Evolutionary conservation across 805 yeast species (phyloP).

Genomic region (Schwanniomyces vanrijiae): DNA sequence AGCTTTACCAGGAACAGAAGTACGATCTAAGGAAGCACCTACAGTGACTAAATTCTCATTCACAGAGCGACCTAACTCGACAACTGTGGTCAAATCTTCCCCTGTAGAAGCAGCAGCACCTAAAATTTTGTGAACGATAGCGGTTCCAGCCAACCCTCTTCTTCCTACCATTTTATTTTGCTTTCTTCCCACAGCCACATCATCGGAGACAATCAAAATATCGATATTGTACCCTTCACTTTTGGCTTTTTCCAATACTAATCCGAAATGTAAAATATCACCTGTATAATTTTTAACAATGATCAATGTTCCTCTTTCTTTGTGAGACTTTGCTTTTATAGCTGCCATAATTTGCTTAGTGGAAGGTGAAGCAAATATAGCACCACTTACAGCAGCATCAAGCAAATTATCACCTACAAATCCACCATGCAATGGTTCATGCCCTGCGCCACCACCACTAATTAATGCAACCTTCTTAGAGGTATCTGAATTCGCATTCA

Average conservation of each 20-base stretch:
- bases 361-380: slow-evolving; percentile 90
- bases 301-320: slow-evolving; percentile 64
- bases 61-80: slow-evolving; percentile 55
- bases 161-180: slow-evolving; percentile 93
- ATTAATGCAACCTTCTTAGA: slow-evolving; percentile 65
- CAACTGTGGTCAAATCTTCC: slow-evolving; percentile 50
- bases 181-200: slow-evolving; percentile 88
- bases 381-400: slow-evolving; percentile 88
- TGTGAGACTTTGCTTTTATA: slow-evolving; percentile 54
- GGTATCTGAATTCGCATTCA: slow-evolving; percentile 36
- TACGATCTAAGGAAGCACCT: slow-evolving; percentile 87
- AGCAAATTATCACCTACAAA: slow-evolving; percentile 82
- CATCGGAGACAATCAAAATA: slow-evolving; percentile 81
- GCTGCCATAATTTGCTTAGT: slow-evolving; percentile 82
- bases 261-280: slow-evolving; percentile 87
- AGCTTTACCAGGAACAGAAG: slow-evolving; percentile 79
- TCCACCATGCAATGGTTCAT: slow-evolving; percentile 92
- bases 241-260: slow-evolving; percentile 86
- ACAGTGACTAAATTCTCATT: slow-evolving; percentile 75
- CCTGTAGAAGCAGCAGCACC: slow-evolving; percentile 62
- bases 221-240: slow-evolving; percentile 72
- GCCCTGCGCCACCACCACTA: slow-evolving; percentile 96
- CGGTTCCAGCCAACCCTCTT: slow-evolving; percentile 92
- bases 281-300: slow-evolving; percentile 94
- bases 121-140: slow-evolving; percentile 77